phyloP scores from a whole-genome alignment of 257 asterid species.

The Henckelia pumila region DNA sequence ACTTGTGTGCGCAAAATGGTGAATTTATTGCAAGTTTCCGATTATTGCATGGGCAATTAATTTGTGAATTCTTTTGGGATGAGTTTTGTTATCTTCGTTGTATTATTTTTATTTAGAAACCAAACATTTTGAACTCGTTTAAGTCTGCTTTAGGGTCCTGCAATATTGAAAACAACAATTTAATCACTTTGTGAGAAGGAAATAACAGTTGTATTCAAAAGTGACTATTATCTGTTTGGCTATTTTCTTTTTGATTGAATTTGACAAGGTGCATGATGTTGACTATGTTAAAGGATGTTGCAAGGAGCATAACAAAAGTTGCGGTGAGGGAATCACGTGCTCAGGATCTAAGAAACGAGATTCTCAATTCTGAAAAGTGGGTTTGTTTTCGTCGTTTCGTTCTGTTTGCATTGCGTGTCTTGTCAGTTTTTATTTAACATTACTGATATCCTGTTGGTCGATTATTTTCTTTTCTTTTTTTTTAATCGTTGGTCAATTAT shows the following conservation, averaged over 20 bases:
- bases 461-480: constrained; percentile 13
- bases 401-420: background rate
- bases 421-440: constrained; percentile 3
- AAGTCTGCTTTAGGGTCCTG: constrained; percentile 11
- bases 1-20: constrained; percentile 5
- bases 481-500: no score
- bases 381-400: constrained; percentile 30
- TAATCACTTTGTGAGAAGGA: background rate
- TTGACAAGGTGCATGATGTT: constrained; percentile 15
- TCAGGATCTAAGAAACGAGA: constrained; percentile 86
- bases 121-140: background rate
- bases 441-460: constrained; percentile 13
- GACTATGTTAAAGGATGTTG: constrained; percentile 67
- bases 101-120: background rate
- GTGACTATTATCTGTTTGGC: background rate
- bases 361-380: constrained; percentile 92
- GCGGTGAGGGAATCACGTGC: constrained; percentile 86
- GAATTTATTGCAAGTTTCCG: background rate
- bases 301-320: constrained; percentile 80
- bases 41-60: background rate
- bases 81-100: background rate
- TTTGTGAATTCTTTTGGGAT: constrained; percentile 13
- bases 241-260: constrained; percentile 10
- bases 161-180: background rate
- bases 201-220: background rate